Conservation (phyloP, 495 filamentous ascomycete genomes). For the Penicillium daleae region DNA sequence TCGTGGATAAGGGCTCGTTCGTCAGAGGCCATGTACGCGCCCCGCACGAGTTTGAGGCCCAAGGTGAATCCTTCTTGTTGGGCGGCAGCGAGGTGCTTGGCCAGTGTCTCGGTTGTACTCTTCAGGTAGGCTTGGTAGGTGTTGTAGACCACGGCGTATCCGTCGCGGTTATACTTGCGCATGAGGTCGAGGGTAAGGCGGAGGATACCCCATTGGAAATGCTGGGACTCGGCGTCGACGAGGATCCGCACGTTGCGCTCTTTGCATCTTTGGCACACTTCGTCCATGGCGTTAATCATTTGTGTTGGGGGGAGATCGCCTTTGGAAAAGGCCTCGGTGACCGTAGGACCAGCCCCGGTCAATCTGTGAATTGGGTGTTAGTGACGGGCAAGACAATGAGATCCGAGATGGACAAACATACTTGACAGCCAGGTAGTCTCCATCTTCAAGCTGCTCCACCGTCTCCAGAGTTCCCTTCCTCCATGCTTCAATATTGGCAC, state of each 20-base stretch:
- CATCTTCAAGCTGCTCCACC: conserved; percentile 63
- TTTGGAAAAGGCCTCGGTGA: conserved; percentile 37
- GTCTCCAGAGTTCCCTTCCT: conserved; percentile 70
- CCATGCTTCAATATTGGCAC: conserved; percentile 69
- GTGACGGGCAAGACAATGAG: not conserved
- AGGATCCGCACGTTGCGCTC: conserved; percentile 68
- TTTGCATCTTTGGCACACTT: conserved; percentile 41
- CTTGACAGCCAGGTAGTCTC: conserved; percentile 85
- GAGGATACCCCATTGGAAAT: conserved; percentile 76
- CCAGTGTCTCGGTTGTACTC: conserved; percentile 61
- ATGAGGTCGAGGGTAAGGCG: conserved; percentile 74
- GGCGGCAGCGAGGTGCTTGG: conserved; percentile 64
- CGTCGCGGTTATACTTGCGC: conserved; percentile 70
- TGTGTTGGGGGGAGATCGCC: conserved; percentile 37
- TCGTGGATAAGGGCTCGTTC: conserved; percentile 73
- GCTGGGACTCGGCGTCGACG: conserved; percentile 83
- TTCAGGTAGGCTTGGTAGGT: conserved; percentile 87
- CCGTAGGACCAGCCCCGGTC: conserved; percentile 34
- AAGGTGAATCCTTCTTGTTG: conserved; percentile 68
- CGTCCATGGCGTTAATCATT: conserved; percentile 44
- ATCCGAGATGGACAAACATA: conserved; percentile 32
- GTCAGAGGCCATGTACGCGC: conserved; percentile 83
- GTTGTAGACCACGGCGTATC: conserved; percentile 63
- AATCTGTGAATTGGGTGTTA: conserved; percentile 27
- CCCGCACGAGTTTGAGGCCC: conserved; percentile 86